A percentile compares a stretch with the other conserved stretches of the same genome.
Conservation (phyloP, 768 basidiomycete genomes). For the Tricholoma hemisulphureum region DNA sequence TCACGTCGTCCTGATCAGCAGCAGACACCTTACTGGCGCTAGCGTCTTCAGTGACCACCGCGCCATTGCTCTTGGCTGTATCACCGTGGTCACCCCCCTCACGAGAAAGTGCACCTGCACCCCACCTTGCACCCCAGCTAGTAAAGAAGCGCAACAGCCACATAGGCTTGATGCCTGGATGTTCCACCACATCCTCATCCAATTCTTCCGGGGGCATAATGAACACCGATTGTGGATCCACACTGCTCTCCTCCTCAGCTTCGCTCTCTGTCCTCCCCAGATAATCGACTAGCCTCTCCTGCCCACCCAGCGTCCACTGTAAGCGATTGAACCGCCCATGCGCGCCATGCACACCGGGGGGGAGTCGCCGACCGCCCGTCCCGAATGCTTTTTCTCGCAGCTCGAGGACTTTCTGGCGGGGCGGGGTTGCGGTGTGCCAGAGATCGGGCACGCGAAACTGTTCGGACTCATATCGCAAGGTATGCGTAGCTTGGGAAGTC, state of each 20-base stretch:
- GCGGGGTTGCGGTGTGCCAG: constrained; percentile 62
- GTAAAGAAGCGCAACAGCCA: constrained; percentile 78
- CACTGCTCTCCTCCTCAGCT: constrained; percentile 63
- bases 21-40: not conserved
- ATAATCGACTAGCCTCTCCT: constrained; percentile 59
- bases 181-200: constrained; percentile 56
- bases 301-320: constrained; percentile 71
- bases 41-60: not conserved
- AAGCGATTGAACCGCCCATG: constrained; percentile 61
- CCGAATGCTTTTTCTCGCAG: constrained; percentile 71
- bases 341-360: constrained; percentile 51
- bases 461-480: constrained; percentile 68
- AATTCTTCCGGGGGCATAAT: constrained; percentile 33
- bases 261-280: constrained; percentile 75
- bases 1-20: not conserved
- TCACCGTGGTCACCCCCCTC: constrained; percentile 4
- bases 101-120: constrained; percentile 28
- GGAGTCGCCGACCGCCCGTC: constrained; percentile 49
- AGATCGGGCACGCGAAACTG: constrained; percentile 66
- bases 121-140: constrained; percentile 71
- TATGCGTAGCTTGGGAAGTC: constrained; percentile 59
- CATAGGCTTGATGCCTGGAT: constrained; percentile 64
- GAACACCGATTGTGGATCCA: constrained; percentile 29
- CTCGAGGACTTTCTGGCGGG: constrained; percentile 61
- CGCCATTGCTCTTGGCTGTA: constrained; percentile 1